A percentile compares a stretch with the other conserved stretches of the same genome.
Evolutionary conservation across 1,284 basidiomycete species (phyloP).

Genomic region (Ustilago lituana): DNA sequence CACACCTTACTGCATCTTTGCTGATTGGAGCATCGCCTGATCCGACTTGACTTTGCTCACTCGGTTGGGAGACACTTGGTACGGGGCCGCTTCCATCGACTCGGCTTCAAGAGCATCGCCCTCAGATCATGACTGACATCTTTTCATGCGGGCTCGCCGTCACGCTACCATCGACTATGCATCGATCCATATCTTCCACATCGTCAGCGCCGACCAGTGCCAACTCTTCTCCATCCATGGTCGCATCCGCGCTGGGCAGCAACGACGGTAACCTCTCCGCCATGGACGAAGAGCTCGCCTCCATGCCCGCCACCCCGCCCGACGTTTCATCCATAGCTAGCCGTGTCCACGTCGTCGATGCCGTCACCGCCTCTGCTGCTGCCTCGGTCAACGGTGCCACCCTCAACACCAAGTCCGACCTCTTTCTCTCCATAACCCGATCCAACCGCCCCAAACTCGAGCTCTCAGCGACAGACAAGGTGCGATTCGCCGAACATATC

Average conservation of each 20-base stretch:
- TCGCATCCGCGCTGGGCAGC: slow-evolving; percentile 15
- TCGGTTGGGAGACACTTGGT: no score
- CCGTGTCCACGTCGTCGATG: slow-evolving; percentile 11
- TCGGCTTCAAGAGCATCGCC: no score
- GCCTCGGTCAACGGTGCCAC: slow-evolving; percentile 10
- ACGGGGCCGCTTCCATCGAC: no score
- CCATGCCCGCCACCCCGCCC: slow-evolving; percentile 42
- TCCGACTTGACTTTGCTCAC: no score
- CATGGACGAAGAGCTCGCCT: slow-evolving; percentile 35
- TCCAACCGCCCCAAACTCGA: slow-evolving; percentile 24
- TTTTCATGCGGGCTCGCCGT: slow-evolving; percentile 1
- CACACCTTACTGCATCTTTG: no score
- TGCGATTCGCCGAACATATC: slow-evolving; percentile 31
- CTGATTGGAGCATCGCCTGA: not conserved
- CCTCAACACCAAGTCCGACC: slow-evolving; percentile 14
- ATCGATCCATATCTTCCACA: slow-evolving; percentile 17
- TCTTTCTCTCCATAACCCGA: slow-evolving; percentile 25
- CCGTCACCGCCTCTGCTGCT: slow-evolving; percentile 2
- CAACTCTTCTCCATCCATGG: slow-evolving; percentile 32
- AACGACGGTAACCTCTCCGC: slow-evolving; percentile 16
- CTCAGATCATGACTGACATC: slow-evolving; percentile 13
- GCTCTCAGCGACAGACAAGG: slow-evolving; percentile 27
- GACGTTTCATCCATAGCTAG: slow-evolving; percentile 16
- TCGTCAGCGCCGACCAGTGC: slow-evolving; percentile 21
- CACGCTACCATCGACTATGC: slow-evolving; percentile 12